Evolutionary conservation across 2,329 filamentous ascomycete species (phyloP).

Genomic region (Escovopsis sp.): DNA sequence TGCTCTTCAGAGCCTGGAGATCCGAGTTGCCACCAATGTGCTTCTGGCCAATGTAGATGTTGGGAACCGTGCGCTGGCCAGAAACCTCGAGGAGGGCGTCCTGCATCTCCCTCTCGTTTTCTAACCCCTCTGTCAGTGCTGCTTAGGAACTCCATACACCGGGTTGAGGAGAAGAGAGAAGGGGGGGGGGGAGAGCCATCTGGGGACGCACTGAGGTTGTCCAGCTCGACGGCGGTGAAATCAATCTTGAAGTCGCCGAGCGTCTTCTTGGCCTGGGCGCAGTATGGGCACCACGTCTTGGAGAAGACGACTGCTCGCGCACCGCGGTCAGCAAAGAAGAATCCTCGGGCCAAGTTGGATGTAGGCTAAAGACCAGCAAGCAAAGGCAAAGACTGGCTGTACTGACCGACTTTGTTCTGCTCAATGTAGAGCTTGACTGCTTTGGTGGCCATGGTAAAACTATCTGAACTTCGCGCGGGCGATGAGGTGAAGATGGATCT

Average conservation of each 20-base stretch:
- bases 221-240: conserved; percentile 66
- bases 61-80: conserved; percentile 79
- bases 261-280: conserved; percentile 60
- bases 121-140: conserved; percentile 26
- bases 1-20: conserved; percentile 43
- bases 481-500: conserved; percentile 54
- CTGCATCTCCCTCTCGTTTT: conserved; percentile 73
- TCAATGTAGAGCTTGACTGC: conserved; percentile 81
- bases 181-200: not conserved
- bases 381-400: not conserved
- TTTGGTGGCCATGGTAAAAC: conserved; percentile 68
- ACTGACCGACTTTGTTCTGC: conserved; percentile 69
- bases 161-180: too few species aligned
- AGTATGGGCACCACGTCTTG: conserved; percentile 96
- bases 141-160: too few species aligned
- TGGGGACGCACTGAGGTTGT: conserved; percentile 57
- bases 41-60: conserved; percentile 81
- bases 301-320: conserved; percentile 64
- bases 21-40: conserved; percentile 97
- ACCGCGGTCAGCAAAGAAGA: not conserved
- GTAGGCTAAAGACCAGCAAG: not conserved
- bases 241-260: conserved; percentile 58
- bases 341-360: not conserved
- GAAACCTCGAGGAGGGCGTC: conserved; percentile 66
- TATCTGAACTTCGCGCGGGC: conserved; percentile 39